These are phyloP conservation scores for Aphanocladium album DNA, from an alignment of 2,329 filamentous ascomycete genomes.

Conservation along the genomic window DNA sequence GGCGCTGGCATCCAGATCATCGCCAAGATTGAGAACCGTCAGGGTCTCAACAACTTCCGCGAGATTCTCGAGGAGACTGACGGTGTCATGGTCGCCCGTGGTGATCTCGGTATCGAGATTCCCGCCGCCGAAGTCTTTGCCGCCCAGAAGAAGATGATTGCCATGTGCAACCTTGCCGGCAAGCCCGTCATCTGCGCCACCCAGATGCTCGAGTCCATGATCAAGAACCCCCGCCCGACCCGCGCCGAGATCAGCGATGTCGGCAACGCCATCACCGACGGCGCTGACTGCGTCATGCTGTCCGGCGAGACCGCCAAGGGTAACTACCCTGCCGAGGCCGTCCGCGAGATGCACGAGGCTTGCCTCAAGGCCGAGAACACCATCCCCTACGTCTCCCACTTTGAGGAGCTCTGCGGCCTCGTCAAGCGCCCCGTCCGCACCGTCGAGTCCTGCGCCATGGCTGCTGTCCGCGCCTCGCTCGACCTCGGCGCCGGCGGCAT, in stretches of 20 bases:
- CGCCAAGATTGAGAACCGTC: conserved; percentile 99
- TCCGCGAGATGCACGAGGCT: conserved; percentile 97
- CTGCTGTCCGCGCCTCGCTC: conserved; percentile 88
- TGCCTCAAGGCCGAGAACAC: conserved; percentile 95
- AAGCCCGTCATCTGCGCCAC: conserved; percentile 99
- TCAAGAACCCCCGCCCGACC: conserved; percentile 97
- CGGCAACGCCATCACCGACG: conserved; percentile 95
- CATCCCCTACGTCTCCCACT: conserved; percentile 94
- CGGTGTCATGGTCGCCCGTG: conserved; percentile 99
- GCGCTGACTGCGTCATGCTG: conserved; percentile 99
- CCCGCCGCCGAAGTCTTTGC: conserved; percentile 97
- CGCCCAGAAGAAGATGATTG: conserved; percentile 99
- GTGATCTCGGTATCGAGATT: conserved; percentile 94
- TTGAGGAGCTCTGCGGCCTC: conserved; percentile 87
- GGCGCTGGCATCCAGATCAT: conserved; percentile 99
- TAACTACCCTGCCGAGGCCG: conserved; percentile 84
- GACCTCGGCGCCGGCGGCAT: conserved; percentile 96
- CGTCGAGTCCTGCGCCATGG: conserved; percentile 93
- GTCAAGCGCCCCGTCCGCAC: conserved; percentile 79
- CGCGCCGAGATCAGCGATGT: conserved; percentile 98
- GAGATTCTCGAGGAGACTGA: conserved; percentile 96
- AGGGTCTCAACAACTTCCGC: conserved; percentile 99
- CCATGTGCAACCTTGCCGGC: conserved; percentile 98
- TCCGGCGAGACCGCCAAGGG: conserved; percentile 99
- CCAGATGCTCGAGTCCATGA: conserved; percentile 99